Conservation (phyloP, 2,329 filamentous ascomycete species). For the Sclerotinia minor region DNA sequence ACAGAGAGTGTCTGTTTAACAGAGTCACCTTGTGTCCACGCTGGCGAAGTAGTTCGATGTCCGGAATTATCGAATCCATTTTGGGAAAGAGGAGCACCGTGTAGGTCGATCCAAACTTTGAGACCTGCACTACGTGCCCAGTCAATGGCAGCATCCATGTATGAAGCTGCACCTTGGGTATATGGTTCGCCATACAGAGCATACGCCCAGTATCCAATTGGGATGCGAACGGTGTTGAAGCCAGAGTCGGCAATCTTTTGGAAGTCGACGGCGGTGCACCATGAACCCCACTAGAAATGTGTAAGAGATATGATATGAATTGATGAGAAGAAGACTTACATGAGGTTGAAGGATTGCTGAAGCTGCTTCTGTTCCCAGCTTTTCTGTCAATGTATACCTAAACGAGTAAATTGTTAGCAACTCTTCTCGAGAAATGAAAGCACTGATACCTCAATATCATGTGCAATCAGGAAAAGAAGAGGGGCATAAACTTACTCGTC, state of each 20-base stretch:
- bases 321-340: conserved; percentile 31
- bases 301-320: conserved; percentile 35
- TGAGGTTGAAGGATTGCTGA: conserved; percentile 54
- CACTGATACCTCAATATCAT: neutral
- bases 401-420: neutral
- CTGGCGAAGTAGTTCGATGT: conserved; percentile 46
- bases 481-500: conserved; percentile 34
- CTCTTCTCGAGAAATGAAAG: neutral
- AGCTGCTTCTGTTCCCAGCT: conserved; percentile 50
- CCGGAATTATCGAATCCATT: conserved; percentile 66
- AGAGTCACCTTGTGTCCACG: conserved; percentile 51
- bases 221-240: conserved; percentile 60
- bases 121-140: conserved; percentile 55
- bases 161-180: conserved; percentile 51
- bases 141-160: conserved; percentile 56
- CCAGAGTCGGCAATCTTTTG: conserved; percentile 56
- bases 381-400: conserved; percentile 42
- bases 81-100: conserved; percentile 57
- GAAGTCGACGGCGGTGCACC: conserved; percentile 49
- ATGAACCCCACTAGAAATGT: conserved; percentile 38
- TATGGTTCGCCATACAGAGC: conserved; percentile 53
- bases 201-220: conserved; percentile 61
- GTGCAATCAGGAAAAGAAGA: neutral
- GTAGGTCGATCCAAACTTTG: conserved; percentile 60
- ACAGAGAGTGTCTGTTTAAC: conserved; percentile 54